Evolutionary conservation across 2,329 filamentous ascomycete genomes (phyloP), one percentile per base, ranked within the genome.

Genomic region (Pezicula radicicola): DNA sequence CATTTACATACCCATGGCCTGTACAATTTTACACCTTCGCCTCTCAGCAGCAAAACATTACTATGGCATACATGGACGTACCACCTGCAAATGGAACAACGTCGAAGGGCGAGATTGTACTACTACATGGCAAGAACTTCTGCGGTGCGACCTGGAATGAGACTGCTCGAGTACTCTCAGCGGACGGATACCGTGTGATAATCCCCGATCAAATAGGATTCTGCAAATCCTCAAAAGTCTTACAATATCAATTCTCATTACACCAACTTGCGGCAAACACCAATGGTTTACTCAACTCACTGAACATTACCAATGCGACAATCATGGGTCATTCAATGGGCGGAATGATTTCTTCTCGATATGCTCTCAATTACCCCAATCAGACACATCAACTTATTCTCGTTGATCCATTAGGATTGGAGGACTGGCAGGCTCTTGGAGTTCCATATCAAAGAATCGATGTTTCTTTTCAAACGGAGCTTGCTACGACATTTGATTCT

Each of bases 31-130:
- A 75, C 64, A 67, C 64, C 40, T 74, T 81, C 58, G 66, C 63
- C 2, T 77, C 76, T 39, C 77, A 81, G 62, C 63, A 66, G 13
- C 69, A 74, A 45, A 63, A 70, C n/a, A 64, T 80, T 25, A 70
- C 77, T 40, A 81, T 81, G 78, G 77, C 77, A 15, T 81, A 79
- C 57, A 79, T 81, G 76, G 78, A 81, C 54, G 59, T 81, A 21
- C 47, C 64, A 12, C 75, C 75, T 7, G 69, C 67, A 40, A 74
- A 71, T 36, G 54, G 42, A 18, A 51, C 49, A 6, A 36, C 46
- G 9, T 15, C 21, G 56, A 60, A 48, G 25, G 44, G 48, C 57
- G 75, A 70, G 0, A 75, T 72, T 25, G 65, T 79, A 8, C 70
- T 81, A 33, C 63, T 81, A 15, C 78, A 81, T 60, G 78, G 78